Conservation (phyloP, 2,329 filamentous ascomycete species). For the Xylaria hypoxylon region DNA sequence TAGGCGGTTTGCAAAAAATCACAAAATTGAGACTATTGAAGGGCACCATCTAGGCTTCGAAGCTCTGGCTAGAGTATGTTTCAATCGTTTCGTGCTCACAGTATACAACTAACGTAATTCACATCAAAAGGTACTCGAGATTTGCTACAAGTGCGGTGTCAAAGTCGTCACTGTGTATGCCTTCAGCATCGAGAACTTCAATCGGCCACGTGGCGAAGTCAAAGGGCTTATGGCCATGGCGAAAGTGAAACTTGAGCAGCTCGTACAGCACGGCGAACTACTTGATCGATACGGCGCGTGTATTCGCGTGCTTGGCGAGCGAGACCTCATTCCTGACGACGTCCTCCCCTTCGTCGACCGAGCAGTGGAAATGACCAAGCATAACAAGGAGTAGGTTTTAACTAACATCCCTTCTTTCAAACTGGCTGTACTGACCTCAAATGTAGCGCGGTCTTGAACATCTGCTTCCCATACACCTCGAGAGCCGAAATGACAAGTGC, state of each 20-base stretch:
- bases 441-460: constrained; percentile 75
- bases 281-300: constrained; percentile 92
- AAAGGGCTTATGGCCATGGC: constrained; percentile 98
- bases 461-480: constrained; percentile 98
- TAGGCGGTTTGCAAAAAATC: constrained; percentile 86
- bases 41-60: constrained; percentile 97
- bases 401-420: neutral
- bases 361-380: constrained; percentile 85
- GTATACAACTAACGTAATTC: constrained; percentile 37
- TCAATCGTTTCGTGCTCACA: constrained; percentile 15
- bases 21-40: constrained; percentile 95
- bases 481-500: constrained; percentile 94
- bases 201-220: constrained; percentile 94
- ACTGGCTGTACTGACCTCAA: constrained; percentile 16
- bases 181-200: constrained; percentile 99
- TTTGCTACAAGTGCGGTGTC: constrained; percentile 97
- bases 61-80: constrained; percentile 84
- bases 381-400: constrained; percentile 77
- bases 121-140: constrained; percentile 79
- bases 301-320: constrained; percentile 86
- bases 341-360: constrained; percentile 89
- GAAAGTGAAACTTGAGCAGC: constrained; percentile 91
- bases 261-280: constrained; percentile 92
- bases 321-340: constrained; percentile 84
- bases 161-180: constrained; percentile 98